These are phyloP conservation scores for Coprinellus micaceus DNA, from an alignment of 768 basidiomycete species.

Conservation along the genomic window DNA sequence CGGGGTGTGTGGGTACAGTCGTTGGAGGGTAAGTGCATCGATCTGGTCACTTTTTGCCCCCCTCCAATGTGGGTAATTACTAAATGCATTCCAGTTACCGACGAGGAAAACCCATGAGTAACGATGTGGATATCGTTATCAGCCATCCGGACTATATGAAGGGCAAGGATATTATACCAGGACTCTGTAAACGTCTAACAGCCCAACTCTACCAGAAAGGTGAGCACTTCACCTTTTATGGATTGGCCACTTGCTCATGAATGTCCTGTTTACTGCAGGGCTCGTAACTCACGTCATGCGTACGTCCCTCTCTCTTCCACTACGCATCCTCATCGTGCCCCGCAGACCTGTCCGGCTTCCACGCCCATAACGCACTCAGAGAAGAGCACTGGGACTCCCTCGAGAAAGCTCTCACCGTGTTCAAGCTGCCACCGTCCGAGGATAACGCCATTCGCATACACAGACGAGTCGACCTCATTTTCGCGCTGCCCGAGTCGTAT, in stretches of 20 bases:
- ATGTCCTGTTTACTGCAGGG: slow-evolving; percentile 32
- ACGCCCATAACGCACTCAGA: slow-evolving; percentile 48
- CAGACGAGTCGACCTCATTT: slow-evolving; percentile 81
- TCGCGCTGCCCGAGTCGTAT: slow-evolving; percentile 70
- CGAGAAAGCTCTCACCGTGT: slow-evolving; percentile 82
- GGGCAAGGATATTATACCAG: slow-evolving; percentile 49
- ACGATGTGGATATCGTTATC: slow-evolving; percentile 89
- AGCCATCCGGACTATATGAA: slow-evolving; percentile 55
- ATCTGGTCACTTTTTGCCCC: not conserved
- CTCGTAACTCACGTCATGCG: slow-evolving; percentile 83
- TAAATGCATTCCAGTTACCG: slow-evolving; percentile 55
- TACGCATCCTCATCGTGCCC: too few species aligned
- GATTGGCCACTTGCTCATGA: not conserved
- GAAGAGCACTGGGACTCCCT: slow-evolving; percentile 74
- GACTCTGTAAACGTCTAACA: slow-evolving; percentile 59
- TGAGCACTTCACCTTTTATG: slow-evolving; percentile 18
- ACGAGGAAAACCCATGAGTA: slow-evolving; percentile 74
- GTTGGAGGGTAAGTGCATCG: slow-evolving; percentile 66
- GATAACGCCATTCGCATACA: slow-evolving; percentile 37
- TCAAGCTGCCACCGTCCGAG: slow-evolving; percentile 50
- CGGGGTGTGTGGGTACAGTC: slow-evolving; percentile 70
- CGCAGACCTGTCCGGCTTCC: slow-evolving; percentile 66
- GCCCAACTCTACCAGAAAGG: slow-evolving; percentile 54
- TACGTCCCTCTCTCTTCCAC: too few species aligned
- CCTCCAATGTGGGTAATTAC: too few species aligned